Evolutionary conservation across 1,284 basidiomycete genomes (phyloP).

Genomic region (Cryptococcus sp.): DNA sequence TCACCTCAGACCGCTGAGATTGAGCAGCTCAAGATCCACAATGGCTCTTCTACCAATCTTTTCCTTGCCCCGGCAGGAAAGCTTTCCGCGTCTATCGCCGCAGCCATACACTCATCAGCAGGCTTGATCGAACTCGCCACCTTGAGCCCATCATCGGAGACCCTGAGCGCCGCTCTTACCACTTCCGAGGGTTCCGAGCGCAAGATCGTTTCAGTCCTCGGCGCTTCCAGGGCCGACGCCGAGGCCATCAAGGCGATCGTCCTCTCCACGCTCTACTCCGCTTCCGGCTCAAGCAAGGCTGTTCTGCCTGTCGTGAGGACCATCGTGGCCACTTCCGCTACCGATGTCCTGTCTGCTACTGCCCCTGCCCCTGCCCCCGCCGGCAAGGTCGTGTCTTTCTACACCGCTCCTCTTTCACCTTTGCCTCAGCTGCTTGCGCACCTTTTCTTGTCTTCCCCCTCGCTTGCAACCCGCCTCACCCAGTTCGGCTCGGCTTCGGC

Average conservation of each 20-base stretch:
- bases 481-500: slow-evolving; percentile 49
- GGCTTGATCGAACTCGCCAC: slow-evolving; percentile 45
- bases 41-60: slow-evolving; percentile 30
- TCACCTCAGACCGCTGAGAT: slow-evolving; percentile 23
- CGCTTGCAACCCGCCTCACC: slow-evolving; percentile 46
- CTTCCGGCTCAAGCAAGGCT: slow-evolving; percentile 43
- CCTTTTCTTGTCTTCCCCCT: slow-evolving; percentile 52
- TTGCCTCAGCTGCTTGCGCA: slow-evolving; percentile 51
- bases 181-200: slow-evolving; percentile 21
- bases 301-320: slow-evolving; percentile 48
- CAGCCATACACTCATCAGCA: slow-evolving; percentile 19
- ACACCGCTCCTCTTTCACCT: slow-evolving; percentile 48
- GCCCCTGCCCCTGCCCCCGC: slow-evolving; percentile 16
- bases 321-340: slow-evolving; percentile 31
- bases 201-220: slow-evolving; percentile 43
- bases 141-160: slow-evolving; percentile 39
- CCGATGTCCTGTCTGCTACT: slow-evolving; percentile 21
- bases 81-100: slow-evolving; percentile 30
- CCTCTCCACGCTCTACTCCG: slow-evolving; percentile 47
- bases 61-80: slow-evolving; percentile 42
- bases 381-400: slow-evolving; percentile 55
- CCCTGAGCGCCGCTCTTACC: slow-evolving; percentile 37
- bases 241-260: slow-evolving; percentile 47
- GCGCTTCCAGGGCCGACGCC: slow-evolving; percentile 41
- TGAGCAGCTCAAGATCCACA: slow-evolving; percentile 34